Conservation (phyloP, 495 filamentous ascomycete species). For the Thermothielavioides terrestris region DNA sequence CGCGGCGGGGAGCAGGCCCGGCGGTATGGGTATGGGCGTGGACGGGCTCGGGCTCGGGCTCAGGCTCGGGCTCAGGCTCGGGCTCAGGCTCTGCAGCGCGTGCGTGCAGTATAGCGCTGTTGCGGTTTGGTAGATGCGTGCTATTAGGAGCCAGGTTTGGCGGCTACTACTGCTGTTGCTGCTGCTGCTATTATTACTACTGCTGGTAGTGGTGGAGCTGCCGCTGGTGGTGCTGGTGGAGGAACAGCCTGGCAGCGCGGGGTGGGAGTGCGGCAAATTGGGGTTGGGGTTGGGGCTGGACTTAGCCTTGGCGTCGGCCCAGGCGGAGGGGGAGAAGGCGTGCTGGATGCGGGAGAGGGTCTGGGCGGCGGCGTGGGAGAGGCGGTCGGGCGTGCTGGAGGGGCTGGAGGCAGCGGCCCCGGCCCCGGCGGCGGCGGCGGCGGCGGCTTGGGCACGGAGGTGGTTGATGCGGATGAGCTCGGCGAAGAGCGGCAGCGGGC, state of each 20-base stretch:
- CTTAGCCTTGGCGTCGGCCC: conserved; percentile 20
- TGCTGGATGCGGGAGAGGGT: conserved; percentile 18
- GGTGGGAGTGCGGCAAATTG: no score
- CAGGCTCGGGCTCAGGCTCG: conserved; percentile 3
- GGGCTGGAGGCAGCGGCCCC: no score
- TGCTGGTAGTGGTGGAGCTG: no score
- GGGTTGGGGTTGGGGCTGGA: no score
- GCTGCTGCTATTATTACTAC: no score
- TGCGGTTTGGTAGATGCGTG: conserved; percentile 20
- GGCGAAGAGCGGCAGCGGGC: conserved; percentile 15
- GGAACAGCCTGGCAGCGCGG: no score
- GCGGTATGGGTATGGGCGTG: no score
- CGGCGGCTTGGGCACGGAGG: conserved; percentile 11
- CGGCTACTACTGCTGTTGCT: no score
- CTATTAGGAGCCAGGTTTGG: conserved; percentile 23
- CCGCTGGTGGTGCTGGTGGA: neutral
- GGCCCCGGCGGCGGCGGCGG: neutral
- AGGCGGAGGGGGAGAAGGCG: conserved; percentile 19
- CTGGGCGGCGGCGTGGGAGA: conserved; percentile 6
- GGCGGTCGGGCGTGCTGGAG: neutral
- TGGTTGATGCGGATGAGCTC: conserved; percentile 23
- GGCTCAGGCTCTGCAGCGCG: conserved; percentile 21
- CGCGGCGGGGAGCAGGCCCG: no score
- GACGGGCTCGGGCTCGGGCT: no score
- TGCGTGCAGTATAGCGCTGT: conserved; percentile 27